phyloP scores from a whole-genome alignment of 2,329 filamentous ascomycete species.

The Cercospora sp. region DNA sequence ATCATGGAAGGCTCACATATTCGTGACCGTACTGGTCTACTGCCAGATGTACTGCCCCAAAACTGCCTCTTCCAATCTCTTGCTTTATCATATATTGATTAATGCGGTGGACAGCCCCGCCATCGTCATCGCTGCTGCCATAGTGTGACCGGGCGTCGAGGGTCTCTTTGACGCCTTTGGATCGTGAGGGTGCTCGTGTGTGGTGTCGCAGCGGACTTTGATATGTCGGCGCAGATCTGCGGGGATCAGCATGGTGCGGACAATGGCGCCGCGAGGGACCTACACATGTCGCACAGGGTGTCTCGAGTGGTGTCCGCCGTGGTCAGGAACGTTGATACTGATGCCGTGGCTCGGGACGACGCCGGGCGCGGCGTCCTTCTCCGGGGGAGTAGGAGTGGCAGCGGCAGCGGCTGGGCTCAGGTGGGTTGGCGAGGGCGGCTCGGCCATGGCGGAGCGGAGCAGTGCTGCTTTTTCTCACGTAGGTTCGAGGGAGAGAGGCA shows the following conservation, averaged over 20 bases:
- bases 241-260: constrained; percentile 13
- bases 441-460: constrained; percentile 19
- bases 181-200: constrained; percentile 59
- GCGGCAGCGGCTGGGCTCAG: constrained; percentile 12
- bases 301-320: constrained; percentile 44
- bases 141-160: constrained; percentile 87
- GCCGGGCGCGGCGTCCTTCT: constrained; percentile 33
- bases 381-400: not conserved
- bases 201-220: constrained; percentile 67
- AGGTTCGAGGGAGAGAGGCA: constrained; percentile 8
- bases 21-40: constrained; percentile 87
- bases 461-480: constrained; percentile 4
- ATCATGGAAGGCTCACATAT: constrained; percentile 66
- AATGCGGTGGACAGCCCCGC: constrained; percentile 77
- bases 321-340: constrained; percentile 47
- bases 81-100: constrained; percentile 94
- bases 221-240: constrained; percentile 59
- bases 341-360: constrained; percentile 48
- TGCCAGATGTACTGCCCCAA: constrained; percentile 87
- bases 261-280: constrained; percentile 27
- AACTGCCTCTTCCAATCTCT: constrained; percentile 95
- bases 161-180: constrained; percentile 76
- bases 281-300: constrained; percentile 54
- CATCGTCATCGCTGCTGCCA: constrained; percentile 79
- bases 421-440: constrained; percentile 1